A percentile compares a stretch with the other conserved stretches of the same genome.
phyloP scores from a whole-genome alignment of 1,284 basidiomycete genomes.

The Puccinia novopanici region DNA sequence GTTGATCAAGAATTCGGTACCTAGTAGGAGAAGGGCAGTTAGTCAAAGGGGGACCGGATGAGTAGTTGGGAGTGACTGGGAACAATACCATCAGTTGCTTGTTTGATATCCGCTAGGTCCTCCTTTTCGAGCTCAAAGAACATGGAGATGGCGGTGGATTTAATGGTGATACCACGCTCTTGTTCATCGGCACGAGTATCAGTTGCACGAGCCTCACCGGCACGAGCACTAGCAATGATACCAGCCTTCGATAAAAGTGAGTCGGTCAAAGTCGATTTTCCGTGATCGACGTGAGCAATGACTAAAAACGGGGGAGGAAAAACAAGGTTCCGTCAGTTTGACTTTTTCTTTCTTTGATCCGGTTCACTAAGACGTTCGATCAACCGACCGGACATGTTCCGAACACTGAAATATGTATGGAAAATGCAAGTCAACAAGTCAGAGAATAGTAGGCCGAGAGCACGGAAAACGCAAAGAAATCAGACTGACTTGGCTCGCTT shows the following conservation, averaged over 20 bases:
- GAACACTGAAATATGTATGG: slow-evolving; percentile 51
- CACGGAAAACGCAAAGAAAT: neutral
- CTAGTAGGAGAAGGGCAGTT: slow-evolving; percentile 60
- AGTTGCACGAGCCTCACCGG: slow-evolving; percentile 95
- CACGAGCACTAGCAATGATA: slow-evolving; percentile 94
- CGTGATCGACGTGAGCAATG: slow-evolving; percentile 79
- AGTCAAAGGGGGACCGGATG: slow-evolving; percentile 39
- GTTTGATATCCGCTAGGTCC: slow-evolving; percentile 78
- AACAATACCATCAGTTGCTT: slow-evolving; percentile 80
- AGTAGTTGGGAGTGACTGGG: slow-evolving; percentile 40
- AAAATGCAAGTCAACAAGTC: slow-evolving; percentile 28
- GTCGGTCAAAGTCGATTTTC: slow-evolving; percentile 99
- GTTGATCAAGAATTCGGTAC: slow-evolving; percentile 98
- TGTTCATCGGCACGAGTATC: slow-evolving; percentile 98
- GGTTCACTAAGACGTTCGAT: neutral
- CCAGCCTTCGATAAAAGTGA: slow-evolving; percentile 99
- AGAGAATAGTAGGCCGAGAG: neutral
- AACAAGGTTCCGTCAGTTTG: neutral
- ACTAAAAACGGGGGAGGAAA: slow-evolving; percentile 49
- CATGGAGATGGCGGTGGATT: slow-evolving; percentile 99
- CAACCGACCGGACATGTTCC: slow-evolving; percentile 51
- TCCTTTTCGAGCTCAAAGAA: slow-evolving; percentile 96
- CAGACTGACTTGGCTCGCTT: slow-evolving; percentile 51
- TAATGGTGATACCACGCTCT: slow-evolving; percentile 99
- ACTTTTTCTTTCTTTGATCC: neutral